phyloP scores from a whole-genome alignment of 225 moss, liverwort and hornwort genomes.

The Sphagnum tenellum region DNA sequence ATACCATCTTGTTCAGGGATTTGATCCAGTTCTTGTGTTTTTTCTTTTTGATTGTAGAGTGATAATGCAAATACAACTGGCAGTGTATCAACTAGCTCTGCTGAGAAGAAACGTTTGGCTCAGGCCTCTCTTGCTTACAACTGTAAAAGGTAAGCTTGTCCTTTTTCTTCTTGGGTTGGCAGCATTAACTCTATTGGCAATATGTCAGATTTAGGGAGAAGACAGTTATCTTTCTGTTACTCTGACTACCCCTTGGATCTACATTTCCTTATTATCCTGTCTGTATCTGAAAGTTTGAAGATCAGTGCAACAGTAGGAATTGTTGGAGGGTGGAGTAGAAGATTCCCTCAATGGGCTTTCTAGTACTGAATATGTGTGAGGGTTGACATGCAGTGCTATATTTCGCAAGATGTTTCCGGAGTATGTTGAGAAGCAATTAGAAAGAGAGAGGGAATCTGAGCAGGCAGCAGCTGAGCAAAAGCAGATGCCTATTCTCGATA shows the following conservation, averaged over 20 bases:
- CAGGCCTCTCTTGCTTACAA: conserved; percentile 78
- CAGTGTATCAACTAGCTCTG: conserved; percentile 83
- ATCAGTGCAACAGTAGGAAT: too few species aligned
- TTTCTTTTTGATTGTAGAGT: conserved; percentile 38
- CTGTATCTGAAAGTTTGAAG: too few species aligned
- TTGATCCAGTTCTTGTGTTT: too few species aligned
- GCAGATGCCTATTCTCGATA: conserved; percentile 8
- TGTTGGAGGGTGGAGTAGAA: too few species aligned
- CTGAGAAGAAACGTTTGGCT: conserved; percentile 88
- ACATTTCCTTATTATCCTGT: too few species aligned
- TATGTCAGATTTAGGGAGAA: too few species aligned
- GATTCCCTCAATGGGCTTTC: too few species aligned
- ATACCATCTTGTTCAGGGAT: too few species aligned
- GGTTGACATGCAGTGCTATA: conserved; percentile 46
- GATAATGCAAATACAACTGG: conserved; percentile 97
- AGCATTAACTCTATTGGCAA: too few species aligned
- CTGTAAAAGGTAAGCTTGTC: conserved; percentile 55
- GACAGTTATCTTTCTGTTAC: too few species aligned
- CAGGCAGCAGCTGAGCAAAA: conserved; percentile 51
- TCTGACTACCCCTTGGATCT: too few species aligned
- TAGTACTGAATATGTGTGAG: not conserved
- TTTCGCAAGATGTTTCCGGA: conserved; percentile 98
- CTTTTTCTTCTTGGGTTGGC: too few species aligned
- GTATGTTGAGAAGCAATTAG: conserved; percentile 85
- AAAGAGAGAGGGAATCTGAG: conserved; percentile 87